Base-by-base conservation (phyloP, 1,284 basidiomycete species). In the Boletus holoroseus region DNA sequence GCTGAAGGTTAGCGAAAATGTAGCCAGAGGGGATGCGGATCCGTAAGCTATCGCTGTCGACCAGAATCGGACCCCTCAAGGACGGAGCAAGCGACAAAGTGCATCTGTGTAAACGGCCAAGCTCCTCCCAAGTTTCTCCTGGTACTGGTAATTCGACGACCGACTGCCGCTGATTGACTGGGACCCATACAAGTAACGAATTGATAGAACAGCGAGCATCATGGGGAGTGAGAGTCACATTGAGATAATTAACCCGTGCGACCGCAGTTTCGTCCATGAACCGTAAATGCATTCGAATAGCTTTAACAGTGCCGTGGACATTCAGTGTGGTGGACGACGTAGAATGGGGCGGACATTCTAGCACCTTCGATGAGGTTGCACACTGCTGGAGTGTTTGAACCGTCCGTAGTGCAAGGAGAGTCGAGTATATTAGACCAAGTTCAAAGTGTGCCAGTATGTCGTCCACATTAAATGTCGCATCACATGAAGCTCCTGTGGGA, bases 11-110 rank as follows among this genome's bases (percentile, higher is more conserved):
- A 1, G 88, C 81, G 37, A 94, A 69, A 31, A 88, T 68, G 64
- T 87, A 96, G 6, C 83, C 82, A 62, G 81, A 82, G 0, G 95
- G 94, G 35, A 97, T 85, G 16, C 85, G 80, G 15, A 97, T 65
- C 16, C 83, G 81, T 3, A 81, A 77, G 43, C 81, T 84, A 38
- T 88, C 83, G 20, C 79, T 83, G 39, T 78, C 73, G 36, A 89
- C 70, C 8, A 71, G 62, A 43, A 85, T 68, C 1, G 70, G 59
- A 20, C 56, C 53, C 7, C 44, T 63, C n/a, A 66, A 50, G 18
- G 68, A 68, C 12, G 62, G 50, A 22, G 61, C 64, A 37, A 61
- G 55, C 3, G 69, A 66, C n/a, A 87, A 59, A 11, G 74, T 73
- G 72, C 85, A 81, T 40, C 76, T 72, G 47, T 82, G 79, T 26